Conservation (phyloP, 1,284 basidiomycete genomes). For the Pseudozyma hubeiensis region DNA sequence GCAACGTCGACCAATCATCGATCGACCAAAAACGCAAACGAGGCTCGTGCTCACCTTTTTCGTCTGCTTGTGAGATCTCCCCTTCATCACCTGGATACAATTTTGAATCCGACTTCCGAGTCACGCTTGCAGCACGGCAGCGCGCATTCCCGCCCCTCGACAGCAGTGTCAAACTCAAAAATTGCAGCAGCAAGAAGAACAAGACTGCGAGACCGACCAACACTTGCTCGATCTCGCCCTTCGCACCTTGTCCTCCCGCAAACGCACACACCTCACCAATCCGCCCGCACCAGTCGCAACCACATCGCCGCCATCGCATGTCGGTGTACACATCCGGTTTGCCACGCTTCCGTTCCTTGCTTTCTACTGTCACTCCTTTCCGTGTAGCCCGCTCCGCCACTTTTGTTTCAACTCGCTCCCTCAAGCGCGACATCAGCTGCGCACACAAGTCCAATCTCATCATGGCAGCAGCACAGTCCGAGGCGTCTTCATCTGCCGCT, state of each 20-base stretch:
- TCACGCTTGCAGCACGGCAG: constrained; percentile 6
- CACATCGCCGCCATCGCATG: constrained; percentile 24
- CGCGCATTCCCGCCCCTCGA: constrained; percentile 8
- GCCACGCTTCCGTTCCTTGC: constrained; percentile 12
- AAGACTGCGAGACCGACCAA: constrained; percentile 10
- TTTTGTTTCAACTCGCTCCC: too few species aligned
- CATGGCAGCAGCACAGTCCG: constrained; percentile 44
- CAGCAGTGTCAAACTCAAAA: background rate
- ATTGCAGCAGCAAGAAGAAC: background rate
- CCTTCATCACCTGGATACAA: background rate
- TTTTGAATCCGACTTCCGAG: constrained; percentile 29
- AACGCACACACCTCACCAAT: background rate
- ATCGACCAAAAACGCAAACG: background rate
- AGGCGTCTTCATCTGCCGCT: constrained; percentile 20
- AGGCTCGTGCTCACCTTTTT: constrained; percentile 25
- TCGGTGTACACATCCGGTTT: constrained; percentile 20
- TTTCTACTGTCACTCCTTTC: constrained; percentile 12
- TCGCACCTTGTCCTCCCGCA: background rate
- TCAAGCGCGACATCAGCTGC: constrained; percentile 30
- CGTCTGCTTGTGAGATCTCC: constrained; percentile 2
- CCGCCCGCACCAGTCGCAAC: background rate
- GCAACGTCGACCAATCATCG: constrained; percentile 7
- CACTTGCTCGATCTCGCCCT: background rate
- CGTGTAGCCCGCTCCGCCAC: background rate
- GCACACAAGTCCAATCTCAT: constrained; percentile 34